Evolutionary conservation across 164 flowering plant species (phyloP), one percentile per base, ranked within the genome.

Genomic region (Macadamia integrifolia): DNA sequence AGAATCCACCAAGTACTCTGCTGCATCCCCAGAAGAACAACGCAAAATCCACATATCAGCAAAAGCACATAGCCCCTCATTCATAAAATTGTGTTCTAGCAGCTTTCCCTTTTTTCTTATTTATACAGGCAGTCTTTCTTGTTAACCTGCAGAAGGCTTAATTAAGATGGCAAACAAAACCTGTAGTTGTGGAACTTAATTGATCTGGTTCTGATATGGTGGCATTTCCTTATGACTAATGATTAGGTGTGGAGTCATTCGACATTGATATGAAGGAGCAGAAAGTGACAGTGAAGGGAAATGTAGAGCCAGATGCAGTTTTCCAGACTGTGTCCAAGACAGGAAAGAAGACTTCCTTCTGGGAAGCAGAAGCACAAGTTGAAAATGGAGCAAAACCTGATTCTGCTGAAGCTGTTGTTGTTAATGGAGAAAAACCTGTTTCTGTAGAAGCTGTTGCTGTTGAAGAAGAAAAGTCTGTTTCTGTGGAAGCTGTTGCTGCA

Each of bases 261-360:
- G 93, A 93, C 64, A 82, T 93, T 44, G 85, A 91, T 74, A 11
- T 93, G 70, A 75, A 93, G 80, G 79, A 86, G 80, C 94, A 93
- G 78, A 93, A 89, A 61, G 96, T 93, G 77, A 89, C 94, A 0
- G 98, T 93, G 77, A 87, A 79, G 69, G 91, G 96, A 68, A 88
- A 82, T 69, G 89, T 89, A 61, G 77, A 85, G 75, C 91, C 91
- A 0, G 97, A 93, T 7, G 89, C 87, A 1, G 97, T 93, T 69
- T 71, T 91, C 13, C 90, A 91, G 76, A 90, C 93, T 0, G 97
- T 93, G 50, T 80, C 96, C 14, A 93, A 91, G 84, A 88, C 97
- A 0, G 97, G 98, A 18, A 93, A 91, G 83, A 83, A 85, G 80
- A 91, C 96, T 61, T 35, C 84, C 62, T 93, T 82, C 80, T 93